These are phyloP conservation scores for Sarcodon aspratus DNA, from an alignment of 768 basidiomycete genomes.

Conservation along the genomic window DNA sequence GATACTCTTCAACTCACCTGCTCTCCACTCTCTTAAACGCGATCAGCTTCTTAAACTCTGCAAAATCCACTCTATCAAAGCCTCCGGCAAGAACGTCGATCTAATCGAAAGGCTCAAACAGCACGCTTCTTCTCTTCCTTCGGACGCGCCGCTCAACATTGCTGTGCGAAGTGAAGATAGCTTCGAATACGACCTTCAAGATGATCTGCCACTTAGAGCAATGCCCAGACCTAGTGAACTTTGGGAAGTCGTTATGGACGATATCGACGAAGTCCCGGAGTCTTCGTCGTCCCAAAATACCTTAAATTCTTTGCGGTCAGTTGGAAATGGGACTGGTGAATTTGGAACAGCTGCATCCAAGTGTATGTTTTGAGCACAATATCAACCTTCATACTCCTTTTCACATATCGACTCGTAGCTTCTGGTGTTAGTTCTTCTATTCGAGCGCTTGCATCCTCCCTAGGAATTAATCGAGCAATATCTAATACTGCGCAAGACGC, in stretches of 20 bases:
- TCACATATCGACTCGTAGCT: conserved; percentile 20
- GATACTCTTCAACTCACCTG: conserved; percentile 78
- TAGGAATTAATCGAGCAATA: conserved; percentile 50
- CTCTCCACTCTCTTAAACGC: conserved; percentile 72
- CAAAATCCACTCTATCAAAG: conserved; percentile 75
- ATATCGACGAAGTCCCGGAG: conserved; percentile 60
- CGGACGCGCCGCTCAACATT: conserved; percentile 39
- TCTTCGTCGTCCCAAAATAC: conserved; percentile 23
- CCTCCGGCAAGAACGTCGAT: conserved; percentile 68
- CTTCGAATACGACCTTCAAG: conserved; percentile 17
- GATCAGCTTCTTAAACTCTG: conserved; percentile 79
- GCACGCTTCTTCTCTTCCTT: conserved; percentile 55
- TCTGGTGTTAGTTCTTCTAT: conserved; percentile 64
- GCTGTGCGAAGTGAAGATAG: conserved; percentile 38
- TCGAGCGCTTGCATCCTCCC: conserved; percentile 62
- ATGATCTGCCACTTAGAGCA: conserved; percentile 3
- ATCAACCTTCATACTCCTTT: not conserved
- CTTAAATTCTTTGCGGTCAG: conserved; percentile 22
- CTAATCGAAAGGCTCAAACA: conserved; percentile 57
- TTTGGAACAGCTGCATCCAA: conserved; percentile 66
- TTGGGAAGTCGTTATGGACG: conserved; percentile 84
- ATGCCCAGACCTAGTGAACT: conserved; percentile 61
- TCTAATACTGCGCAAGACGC: not conserved
- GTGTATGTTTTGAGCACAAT: conserved; percentile 27
- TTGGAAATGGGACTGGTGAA: conserved; percentile 36